A percentile compares a stretch with the other conserved stretches of the same genome.
Evolutionary conservation across 805 yeast species (phyloP).

Genomic region (Barnettozyma wickerhamii): DNA sequence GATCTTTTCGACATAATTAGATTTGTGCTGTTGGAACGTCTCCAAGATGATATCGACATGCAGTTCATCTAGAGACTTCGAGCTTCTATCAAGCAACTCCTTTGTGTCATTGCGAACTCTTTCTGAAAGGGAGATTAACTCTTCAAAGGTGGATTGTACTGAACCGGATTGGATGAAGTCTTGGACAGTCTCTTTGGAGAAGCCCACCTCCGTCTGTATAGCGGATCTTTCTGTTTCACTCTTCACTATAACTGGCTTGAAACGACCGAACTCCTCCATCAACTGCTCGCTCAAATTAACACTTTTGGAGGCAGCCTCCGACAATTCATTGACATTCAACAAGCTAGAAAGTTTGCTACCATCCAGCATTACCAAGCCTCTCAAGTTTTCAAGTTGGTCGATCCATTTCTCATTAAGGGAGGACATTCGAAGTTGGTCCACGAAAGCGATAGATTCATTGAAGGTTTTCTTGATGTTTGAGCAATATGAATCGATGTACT

Average conservation of each 20-base stretch:
- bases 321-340: slow-evolving; percentile 24
- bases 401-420: slow-evolving; percentile 30
- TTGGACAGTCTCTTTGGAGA: slow-evolving; percentile 35
- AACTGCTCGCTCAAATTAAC: slow-evolving; percentile 16
- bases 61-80: slow-evolving; percentile 14
- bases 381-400: slow-evolving; percentile 11
- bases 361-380: slow-evolving; percentile 9
- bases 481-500: slow-evolving; percentile 45
- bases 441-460: slow-evolving; percentile 32
- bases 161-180: slow-evolving; percentile 22
- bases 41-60: slow-evolving; percentile 21
- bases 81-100: slow-evolving; percentile 13
- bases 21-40: slow-evolving; percentile 22
- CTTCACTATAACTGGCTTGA: slow-evolving; percentile 32
- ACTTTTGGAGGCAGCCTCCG: slow-evolving; percentile 23
- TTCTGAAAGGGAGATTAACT: slow-evolving; percentile 16
- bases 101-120: slow-evolving; percentile 23
- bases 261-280: slow-evolving; percentile 20
- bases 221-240: slow-evolving; percentile 33
- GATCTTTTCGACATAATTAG: slow-evolving; percentile 29
- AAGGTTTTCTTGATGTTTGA: slow-evolving; percentile 45
- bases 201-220: slow-evolving; percentile 39
- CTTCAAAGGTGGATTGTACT: slow-evolving; percentile 15
- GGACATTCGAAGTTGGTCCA: slow-evolving; percentile 36
- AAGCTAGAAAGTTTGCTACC: slow-evolving; percentile 12